Evolutionary conservation across 768 basidiomycete genomes (phyloP).

Genomic region (Termitomyces sp.): DNA sequence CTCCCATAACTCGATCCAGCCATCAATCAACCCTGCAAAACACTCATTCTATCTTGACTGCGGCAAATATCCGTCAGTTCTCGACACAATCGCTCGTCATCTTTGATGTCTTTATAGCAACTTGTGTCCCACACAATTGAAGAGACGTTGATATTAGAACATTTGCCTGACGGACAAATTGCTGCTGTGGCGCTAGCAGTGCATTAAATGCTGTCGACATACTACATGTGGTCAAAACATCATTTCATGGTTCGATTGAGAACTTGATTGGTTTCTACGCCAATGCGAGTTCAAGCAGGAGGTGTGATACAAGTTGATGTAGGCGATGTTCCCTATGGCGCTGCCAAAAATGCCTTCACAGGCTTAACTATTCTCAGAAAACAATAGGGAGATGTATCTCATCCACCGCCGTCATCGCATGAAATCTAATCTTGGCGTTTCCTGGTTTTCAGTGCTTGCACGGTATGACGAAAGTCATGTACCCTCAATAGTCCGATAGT

Average conservation of each 20-base stretch:
- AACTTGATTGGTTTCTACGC: too few relatives aligned
- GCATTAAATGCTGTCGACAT: neutral
- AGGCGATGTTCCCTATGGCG: too few relatives aligned
- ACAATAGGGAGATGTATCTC: too few relatives aligned
- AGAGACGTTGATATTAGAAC: neutral
- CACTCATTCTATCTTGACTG: neutral
- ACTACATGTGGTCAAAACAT: neutral
- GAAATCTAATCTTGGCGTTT: too few relatives aligned
- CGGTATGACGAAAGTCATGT: too few relatives aligned
- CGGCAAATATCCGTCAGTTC: neutral
- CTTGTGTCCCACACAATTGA: neutral
- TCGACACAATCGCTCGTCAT: neutral
- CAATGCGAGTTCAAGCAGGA: too few relatives aligned
- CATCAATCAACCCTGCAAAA: neutral
- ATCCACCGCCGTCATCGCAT: too few relatives aligned
- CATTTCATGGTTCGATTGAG: neutral
- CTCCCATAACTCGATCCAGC: neutral
- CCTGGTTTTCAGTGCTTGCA: too few relatives aligned
- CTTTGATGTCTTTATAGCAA: neutral
- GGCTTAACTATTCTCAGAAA: too few relatives aligned
- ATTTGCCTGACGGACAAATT: neutral
- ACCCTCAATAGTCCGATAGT: too few relatives aligned
- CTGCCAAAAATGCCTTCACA: too few relatives aligned
- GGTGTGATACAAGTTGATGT: too few relatives aligned
- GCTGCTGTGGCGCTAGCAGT: neutral